phyloP scores from a whole-genome alignment of 2,329 filamentous ascomycete species.

The Trichoderma polysporum region DNA sequence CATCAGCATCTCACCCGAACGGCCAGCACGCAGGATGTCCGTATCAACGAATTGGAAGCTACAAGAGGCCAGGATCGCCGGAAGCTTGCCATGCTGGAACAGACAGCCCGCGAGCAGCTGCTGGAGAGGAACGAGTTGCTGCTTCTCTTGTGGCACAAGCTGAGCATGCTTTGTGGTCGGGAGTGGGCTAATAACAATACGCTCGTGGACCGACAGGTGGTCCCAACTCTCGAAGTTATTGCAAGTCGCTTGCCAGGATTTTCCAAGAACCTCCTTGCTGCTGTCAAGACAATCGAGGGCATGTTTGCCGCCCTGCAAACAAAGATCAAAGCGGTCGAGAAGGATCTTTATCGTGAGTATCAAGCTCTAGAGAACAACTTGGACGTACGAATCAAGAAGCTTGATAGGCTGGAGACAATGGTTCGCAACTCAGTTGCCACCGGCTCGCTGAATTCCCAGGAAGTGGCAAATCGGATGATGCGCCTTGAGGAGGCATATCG shows the following conservation, averaged over 20 bases:
- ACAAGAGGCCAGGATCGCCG: slow-evolving; percentile 74
- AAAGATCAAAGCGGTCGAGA: slow-evolving; percentile 81
- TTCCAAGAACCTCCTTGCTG: slow-evolving; percentile 82
- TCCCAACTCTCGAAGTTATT: slow-evolving; percentile 83
- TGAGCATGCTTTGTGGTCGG: slow-evolving; percentile 80
- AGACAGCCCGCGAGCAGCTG: slow-evolving; percentile 81
- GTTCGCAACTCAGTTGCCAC: slow-evolving; percentile 64
- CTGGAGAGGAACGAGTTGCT: slow-evolving; percentile 86
- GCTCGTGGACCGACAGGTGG: slow-evolving; percentile 78
- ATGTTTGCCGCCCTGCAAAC: slow-evolving; percentile 75
- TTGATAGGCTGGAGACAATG: slow-evolving; percentile 82
- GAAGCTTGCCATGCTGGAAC: slow-evolving; percentile 72
- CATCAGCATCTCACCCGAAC: slow-evolving; percentile 85
- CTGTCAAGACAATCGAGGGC: slow-evolving; percentile 82
- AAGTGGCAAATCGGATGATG: slow-evolving; percentile 48
- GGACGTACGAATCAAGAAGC: slow-evolving; percentile 75
- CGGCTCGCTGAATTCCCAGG: slow-evolving; percentile 45
- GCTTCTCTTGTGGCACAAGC: slow-evolving; percentile 83
- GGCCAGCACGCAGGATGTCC: slow-evolving; percentile 78
- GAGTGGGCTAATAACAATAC: slow-evolving; percentile 92
- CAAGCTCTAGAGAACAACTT: slow-evolving; percentile 79
- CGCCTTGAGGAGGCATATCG: slow-evolving; percentile 62
- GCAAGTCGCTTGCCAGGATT: slow-evolving; percentile 83
- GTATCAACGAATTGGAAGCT: slow-evolving; percentile 84
- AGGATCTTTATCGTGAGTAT: slow-evolving; percentile 88